Percentiles rank a stretch among this genome's conserved stretches.
These are phyloP conservation scores for Peronosclerospora sorghi DNA, from an alignment of 352 stramenopile genomes.

Conservation along the genomic window DNA sequence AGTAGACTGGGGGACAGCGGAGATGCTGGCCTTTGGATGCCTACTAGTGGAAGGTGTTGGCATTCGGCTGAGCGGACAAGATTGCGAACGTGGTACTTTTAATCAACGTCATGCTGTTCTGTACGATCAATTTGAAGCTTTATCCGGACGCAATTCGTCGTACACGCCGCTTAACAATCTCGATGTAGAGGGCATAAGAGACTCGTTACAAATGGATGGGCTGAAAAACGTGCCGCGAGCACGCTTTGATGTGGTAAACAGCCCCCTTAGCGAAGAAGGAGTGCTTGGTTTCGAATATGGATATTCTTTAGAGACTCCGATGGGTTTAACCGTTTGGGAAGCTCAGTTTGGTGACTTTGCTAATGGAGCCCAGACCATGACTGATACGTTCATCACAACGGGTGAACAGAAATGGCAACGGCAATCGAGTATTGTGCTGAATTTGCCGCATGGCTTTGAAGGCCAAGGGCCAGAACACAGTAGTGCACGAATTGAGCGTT, in stretches of 20 bases:
- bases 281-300: slow-evolving; percentile 84
- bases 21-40: slow-evolving; percentile 79
- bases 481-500: slow-evolving; percentile 75
- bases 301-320: slow-evolving; percentile 73
- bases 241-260: slow-evolving; percentile 75
- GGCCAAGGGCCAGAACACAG: slow-evolving; percentile 80
- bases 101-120: slow-evolving; percentile 84
- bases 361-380: slow-evolving; percentile 83
- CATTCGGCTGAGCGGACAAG: slow-evolving; percentile 81
- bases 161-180: slow-evolving; percentile 93
- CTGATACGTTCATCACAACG: slow-evolving; percentile 77
- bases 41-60: slow-evolving; percentile 77
- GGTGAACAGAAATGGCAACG: slow-evolving; percentile 85
- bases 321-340: slow-evolving; percentile 86
- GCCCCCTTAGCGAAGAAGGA: slow-evolving; percentile 68
- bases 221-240: slow-evolving; percentile 32
- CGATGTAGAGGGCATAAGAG: slow-evolving; percentile 30
- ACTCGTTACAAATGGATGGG: slow-evolving; percentile 24
- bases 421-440: slow-evolving; percentile 81
- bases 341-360: slow-evolving; percentile 85
- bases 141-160: slow-evolving; percentile 70
- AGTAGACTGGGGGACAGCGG: slow-evolving; percentile 84
- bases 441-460: slow-evolving; percentile 78
- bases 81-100: slow-evolving; percentile 85
- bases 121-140: slow-evolving; percentile 77